Percentiles rank a stretch among this genome's conserved stretches.
Conservation (phyloP, 2,329 filamentous ascomycete species). For the Pseudocercospora fuligena region DNA sequence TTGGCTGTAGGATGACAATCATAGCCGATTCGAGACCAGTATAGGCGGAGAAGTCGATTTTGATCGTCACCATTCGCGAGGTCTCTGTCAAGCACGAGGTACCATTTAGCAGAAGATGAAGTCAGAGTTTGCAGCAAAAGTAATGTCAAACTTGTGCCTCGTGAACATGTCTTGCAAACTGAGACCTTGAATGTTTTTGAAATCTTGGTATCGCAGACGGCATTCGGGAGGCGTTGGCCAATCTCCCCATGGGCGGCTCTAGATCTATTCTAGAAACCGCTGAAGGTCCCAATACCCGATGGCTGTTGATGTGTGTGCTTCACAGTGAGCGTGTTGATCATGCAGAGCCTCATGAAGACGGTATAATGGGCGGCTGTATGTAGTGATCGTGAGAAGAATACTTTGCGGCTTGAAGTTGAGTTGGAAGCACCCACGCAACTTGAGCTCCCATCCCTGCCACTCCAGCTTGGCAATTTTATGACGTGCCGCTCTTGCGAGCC, state of each 20-base stretch:
- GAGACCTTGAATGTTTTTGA: no score
- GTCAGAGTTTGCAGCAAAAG: neutral
- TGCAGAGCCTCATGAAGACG: no score
- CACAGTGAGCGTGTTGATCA: no score
- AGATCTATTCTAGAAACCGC: neutral
- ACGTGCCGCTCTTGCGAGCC: neutral
- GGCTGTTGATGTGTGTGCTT: no score
- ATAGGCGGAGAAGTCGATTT: neutral
- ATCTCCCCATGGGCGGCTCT: no score
- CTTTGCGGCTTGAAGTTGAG: no score
- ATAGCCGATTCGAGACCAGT: neutral
- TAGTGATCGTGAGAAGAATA: no score
- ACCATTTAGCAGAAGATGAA: neutral
- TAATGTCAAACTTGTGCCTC: no score
- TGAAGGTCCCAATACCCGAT: neutral
- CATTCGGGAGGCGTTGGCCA: no score
- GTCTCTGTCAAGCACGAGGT: neutral
- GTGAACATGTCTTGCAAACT: no score
- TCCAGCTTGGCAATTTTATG: neutral
- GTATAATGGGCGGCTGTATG: no score
- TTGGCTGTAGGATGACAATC: neutral
- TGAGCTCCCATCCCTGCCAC: neutral
- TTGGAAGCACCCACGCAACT: neutral
- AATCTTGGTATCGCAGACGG: no score
- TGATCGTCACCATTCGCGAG: neutral